A percentile compares a stretch with the other conserved stretches of the same genome.
Conservation (phyloP, 2,329 filamentous ascomycete species). For the Paecilomyces dactylethromorphus region DNA sequence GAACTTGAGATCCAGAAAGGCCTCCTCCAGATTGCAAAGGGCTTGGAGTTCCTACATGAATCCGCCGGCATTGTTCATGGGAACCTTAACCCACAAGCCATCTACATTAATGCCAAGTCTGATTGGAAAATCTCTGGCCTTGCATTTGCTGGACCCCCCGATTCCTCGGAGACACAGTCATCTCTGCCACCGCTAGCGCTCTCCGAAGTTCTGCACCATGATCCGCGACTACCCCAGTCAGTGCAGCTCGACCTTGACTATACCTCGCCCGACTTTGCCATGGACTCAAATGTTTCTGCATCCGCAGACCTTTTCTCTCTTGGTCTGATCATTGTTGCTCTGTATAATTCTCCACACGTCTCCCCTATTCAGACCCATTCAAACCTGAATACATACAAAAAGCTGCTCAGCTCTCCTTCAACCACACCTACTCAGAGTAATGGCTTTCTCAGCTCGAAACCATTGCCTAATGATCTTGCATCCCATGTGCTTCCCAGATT, state of each 20-base stretch:
- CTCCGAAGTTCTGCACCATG: conserved; percentile 76
- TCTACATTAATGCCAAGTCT: conserved; percentile 93
- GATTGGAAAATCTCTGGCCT: conserved; percentile 99
- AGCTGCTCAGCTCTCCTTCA: conserved; percentile 70
- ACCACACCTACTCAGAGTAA: conserved; percentile 73
- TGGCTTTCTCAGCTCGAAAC: conserved; percentile 73
- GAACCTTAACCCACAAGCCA: conserved; percentile 87
- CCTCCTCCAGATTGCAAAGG: conserved; percentile 84
- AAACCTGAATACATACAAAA: conserved; percentile 77
- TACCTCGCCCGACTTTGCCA: conserved; percentile 86
- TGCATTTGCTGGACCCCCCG: conserved; percentile 76
- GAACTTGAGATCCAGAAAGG: conserved; percentile 98
- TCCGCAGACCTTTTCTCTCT: conserved; percentile 91
- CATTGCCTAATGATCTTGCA: conserved; percentile 72
- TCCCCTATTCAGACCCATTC: conserved; percentile 80
- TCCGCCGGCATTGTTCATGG: conserved; percentile 90
- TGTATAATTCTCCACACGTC: conserved; percentile 90
- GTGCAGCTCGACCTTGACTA: conserved; percentile 92
- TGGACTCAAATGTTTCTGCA: conserved; percentile 80
- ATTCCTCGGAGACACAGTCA: conserved; percentile 65
- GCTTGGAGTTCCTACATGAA: conserved; percentile 90
- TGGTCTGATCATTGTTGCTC: conserved; percentile 76
- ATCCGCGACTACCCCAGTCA: conserved; percentile 70
- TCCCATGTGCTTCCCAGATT: conserved; percentile 73
- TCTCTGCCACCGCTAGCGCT: conserved; percentile 75